Conservation (phyloP, 129 eudicot species). For the Flaveria robusta region DNA sequence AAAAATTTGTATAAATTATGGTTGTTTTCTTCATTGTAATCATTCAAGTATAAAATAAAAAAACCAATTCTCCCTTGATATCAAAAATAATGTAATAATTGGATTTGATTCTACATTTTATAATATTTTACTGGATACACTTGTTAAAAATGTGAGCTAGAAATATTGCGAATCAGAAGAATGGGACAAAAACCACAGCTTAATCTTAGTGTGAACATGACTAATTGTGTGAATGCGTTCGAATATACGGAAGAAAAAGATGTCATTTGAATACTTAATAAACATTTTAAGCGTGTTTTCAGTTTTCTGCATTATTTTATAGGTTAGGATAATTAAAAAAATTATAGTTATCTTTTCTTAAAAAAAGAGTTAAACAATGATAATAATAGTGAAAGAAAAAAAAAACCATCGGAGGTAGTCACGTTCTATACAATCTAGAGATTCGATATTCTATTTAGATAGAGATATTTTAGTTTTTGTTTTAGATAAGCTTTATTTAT, state of each 20-base stretch:
- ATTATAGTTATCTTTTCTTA: no score
- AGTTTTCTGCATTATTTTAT: not conserved
- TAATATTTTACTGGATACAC: not conserved
- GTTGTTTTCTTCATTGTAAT: no score
- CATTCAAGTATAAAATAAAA: no score
- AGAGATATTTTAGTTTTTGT: not conserved
- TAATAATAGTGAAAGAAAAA: not conserved
- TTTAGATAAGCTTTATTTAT: no score
- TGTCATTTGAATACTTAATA: not conserved
- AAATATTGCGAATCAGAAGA: not conserved
- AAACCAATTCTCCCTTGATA: no score
- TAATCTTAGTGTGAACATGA: constrained; percentile 1
- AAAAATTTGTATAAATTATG: no score
- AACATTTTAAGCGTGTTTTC: not conserved
- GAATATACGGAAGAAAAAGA: not conserved
- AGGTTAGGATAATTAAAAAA: no score
- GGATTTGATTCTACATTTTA: not conserved
- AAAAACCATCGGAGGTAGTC: not conserved
- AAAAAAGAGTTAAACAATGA: no score
- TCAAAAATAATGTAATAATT: not conserved
- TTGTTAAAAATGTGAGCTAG: not conserved
- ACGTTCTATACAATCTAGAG: not conserved
- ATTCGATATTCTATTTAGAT: not conserved
- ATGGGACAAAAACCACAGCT: not conserved
- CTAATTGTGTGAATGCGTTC: not conserved